Evolutionary conservation across 768 basidiomycete genomes (phyloP).

Genomic region (Pulveroboletus sp.): DNA sequence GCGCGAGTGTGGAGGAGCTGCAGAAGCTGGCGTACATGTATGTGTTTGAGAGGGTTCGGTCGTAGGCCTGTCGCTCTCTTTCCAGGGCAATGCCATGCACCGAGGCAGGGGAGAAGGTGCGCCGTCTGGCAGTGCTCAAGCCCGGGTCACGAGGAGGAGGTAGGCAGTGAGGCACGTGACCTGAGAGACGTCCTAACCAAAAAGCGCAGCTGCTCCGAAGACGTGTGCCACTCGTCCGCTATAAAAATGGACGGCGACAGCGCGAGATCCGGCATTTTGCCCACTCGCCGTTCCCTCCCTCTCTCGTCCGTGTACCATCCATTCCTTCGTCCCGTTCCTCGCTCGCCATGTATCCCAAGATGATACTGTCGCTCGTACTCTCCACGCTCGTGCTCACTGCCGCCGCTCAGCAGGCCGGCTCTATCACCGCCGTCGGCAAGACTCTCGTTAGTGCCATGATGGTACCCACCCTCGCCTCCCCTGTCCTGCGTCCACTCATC

Average conservation of each 20-base stretch:
- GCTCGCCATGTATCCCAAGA: neutral
- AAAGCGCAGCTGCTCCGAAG: too few species aligned
- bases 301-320: neutral
- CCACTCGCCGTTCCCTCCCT: too few species aligned
- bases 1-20: conserved; percentile 73
- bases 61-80: neutral
- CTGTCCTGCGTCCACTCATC: neutral
- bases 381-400: conserved; percentile 2
- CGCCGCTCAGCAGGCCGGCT: conserved; percentile 13
- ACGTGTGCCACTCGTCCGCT: too few species aligned
- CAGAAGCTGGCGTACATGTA: conserved; percentile 90
- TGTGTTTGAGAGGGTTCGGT: conserved; percentile 59
- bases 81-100: too few species aligned
- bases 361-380: conserved; percentile 7
- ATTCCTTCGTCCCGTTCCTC: conserved; percentile 4
- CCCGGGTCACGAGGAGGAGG: too few species aligned
- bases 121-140: too few species aligned
- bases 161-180: too few species aligned
- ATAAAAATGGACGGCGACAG: too few species aligned
- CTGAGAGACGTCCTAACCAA: too few species aligned
- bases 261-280: neutral
- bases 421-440: conserved; percentile 18
- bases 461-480: conserved; percentile 25
- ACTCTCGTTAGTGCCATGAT: conserved; percentile 50
- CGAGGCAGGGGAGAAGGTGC: too few species aligned